Evolutionary conservation across 345 rosid species (phyloP).

Genomic region (Gynandropsis gynandra): DNA sequence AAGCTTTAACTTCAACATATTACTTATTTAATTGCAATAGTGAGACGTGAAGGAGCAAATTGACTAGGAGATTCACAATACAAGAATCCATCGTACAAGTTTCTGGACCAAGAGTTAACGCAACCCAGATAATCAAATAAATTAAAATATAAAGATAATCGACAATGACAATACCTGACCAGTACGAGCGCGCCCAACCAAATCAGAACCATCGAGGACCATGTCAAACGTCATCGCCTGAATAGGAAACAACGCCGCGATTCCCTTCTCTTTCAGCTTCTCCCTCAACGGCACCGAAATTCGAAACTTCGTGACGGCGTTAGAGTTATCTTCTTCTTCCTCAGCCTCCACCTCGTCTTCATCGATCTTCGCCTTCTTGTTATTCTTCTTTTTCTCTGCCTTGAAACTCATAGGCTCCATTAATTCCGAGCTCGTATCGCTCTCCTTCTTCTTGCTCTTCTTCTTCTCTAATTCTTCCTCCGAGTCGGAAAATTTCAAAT

Average conservation of each 20-base stretch:
- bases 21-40: too few relatives aligned
- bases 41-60: too few relatives aligned
- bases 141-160: background rate
- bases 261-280: constrained; percentile 65
- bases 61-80: too few relatives aligned
- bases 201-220: constrained; percentile 67
- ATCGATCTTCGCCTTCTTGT: constrained; percentile 34
- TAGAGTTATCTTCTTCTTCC: constrained; percentile 47
- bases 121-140: background rate
- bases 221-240: constrained; percentile 77
- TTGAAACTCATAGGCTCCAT: constrained; percentile 40
- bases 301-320: constrained; percentile 59
- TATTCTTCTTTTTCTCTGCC: constrained; percentile 44
- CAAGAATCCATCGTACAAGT: too few relatives aligned
- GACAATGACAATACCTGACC: constrained; percentile 57
- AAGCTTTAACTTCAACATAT: too few relatives aligned
- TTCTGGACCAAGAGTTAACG: background rate
- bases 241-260: constrained; percentile 78
- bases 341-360: too few relatives aligned
- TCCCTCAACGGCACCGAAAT: constrained; percentile 56
- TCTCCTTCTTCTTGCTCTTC: constrained; percentile 38
- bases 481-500: constrained; percentile 25
- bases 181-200: constrained; percentile 94
- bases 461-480: constrained; percentile 32
- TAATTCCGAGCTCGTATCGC: constrained; percentile 73